phyloP scores from a whole-genome alignment of 495 filamentous ascomycete genomes.

The Coniosporium apollinis region DNA sequence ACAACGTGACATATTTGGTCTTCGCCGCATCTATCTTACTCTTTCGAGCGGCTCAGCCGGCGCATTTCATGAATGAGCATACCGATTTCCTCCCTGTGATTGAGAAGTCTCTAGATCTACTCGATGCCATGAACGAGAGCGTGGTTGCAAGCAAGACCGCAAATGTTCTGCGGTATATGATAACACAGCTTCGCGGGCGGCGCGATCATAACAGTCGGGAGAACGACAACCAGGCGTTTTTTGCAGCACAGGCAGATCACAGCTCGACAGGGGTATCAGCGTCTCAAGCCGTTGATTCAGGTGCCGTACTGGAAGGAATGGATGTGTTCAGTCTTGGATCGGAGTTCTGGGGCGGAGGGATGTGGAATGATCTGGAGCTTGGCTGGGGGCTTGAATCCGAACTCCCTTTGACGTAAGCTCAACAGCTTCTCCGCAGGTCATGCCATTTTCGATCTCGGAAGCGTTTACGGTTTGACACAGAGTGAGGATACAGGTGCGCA shows the following conservation, averaged over 20 bases:
- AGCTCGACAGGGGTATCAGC: background rate
- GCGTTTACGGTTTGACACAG: too few species aligned
- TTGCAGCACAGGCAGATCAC: background rate
- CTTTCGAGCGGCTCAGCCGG: background rate
- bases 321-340: background rate
- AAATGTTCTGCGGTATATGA: background rate
- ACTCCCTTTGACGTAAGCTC: background rate
- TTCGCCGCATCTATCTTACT: background rate
- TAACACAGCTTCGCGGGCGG: background rate
- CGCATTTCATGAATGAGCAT: background rate
- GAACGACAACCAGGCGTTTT: background rate
- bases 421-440: background rate
- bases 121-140: background rate
- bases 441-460: too few species aligned
- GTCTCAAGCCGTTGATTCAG: background rate
- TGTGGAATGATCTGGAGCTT: background rate
- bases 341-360: background rate
- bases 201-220: background rate
- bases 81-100: background rate
- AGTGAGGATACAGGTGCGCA: too few species aligned
- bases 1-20: background rate
- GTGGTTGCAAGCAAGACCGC: background rate
- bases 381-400: background rate
- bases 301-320: background rate
- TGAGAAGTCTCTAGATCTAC: background rate